Evolutionary conservation across 768 basidiomycete species (phyloP), one percentile per base, ranked within the genome.

Genomic region (Hydnomerulius pinastri): DNA sequence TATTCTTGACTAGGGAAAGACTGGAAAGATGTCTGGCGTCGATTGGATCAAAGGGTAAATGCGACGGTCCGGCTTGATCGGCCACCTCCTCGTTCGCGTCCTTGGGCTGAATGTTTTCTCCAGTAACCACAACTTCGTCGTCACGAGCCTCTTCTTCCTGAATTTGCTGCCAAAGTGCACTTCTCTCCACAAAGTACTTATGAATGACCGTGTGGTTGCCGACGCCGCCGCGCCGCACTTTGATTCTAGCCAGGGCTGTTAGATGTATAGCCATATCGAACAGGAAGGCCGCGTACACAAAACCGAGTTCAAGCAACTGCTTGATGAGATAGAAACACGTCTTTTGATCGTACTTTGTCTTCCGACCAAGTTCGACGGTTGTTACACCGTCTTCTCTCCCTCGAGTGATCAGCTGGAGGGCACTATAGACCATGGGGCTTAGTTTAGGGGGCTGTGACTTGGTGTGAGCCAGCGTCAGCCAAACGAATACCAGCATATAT

Each of bases 261-360:
- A 58, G 30, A 25, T 17, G 35, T 38, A 46, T 1, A 54, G 43
- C 7, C 23, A 54, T 11, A n/a, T 28, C 13, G 0, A 28, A 29
- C 33, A 11, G 38, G 49, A 45, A 21, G 39, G 32, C 24, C 15
- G 57, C 85, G 46, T 75, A 89, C 88, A 93, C 80, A 33, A 90
- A 73, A 60, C 80, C 83, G 46, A 95, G 73, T 44, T 86, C 83
- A 2, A 85, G 75, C 15, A 95, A 73, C 57, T 90, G 84, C 56
- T 83, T 81, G 50, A 92, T 81, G 50, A 92, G 80, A 68, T 95
- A 94, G 65, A 90, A 91, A 55, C 90, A 90, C 2, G 89, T 88
- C 68, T 93, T 94, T 63, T 90, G 90, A 62, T 93, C 92, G 60
- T 95, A 92, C 42, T 81, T 82, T 9, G 92, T 86, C 60, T 81